Conservation (phyloP, 148 eudicot species). For the Fagopyrum homotropicum region DNA sequence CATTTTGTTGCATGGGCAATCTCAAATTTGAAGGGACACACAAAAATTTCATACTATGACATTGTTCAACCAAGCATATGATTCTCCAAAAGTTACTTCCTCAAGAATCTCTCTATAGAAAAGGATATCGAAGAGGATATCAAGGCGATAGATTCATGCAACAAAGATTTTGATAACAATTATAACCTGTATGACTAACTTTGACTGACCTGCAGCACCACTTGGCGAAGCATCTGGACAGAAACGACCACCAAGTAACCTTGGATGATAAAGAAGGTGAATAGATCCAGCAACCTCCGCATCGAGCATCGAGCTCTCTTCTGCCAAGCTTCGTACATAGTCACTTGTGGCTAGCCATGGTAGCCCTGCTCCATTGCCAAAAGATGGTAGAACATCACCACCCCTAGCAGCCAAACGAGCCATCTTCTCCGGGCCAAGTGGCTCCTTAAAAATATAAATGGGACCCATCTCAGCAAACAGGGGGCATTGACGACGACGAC, state of each 20-base stretch:
- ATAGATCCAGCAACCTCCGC: slow-evolving; percentile 74
- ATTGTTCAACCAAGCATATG: not conserved
- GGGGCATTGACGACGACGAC: slow-evolving; percentile 97
- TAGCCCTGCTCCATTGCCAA: slow-evolving; percentile 81
- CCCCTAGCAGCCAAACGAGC: slow-evolving; percentile 90
- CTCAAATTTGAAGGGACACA: not conserved
- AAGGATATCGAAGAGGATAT: not conserved
- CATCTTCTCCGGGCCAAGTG: slow-evolving; percentile 89
- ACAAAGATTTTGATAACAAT: not conserved
- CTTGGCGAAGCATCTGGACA: slow-evolving; percentile 98
- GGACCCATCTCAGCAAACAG: slow-evolving; percentile 99
- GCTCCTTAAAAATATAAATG: slow-evolving; percentile 87
- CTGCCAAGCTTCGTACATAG: slow-evolving; percentile 59
- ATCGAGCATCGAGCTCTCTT: slow-evolving; percentile 78
- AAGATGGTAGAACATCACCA: slow-evolving; percentile 88
- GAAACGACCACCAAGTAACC: slow-evolving; percentile 81
- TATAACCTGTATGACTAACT: not conserved
- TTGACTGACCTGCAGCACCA: slow-evolving; percentile 80
- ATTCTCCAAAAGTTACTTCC: not conserved
- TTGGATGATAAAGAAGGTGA: slow-evolving; percentile 96
- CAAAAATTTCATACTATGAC: not conserved
- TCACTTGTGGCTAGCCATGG: slow-evolving; percentile 88
- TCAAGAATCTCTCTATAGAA: not conserved
- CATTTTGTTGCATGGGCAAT: not conserved
- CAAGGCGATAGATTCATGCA: not conserved